Conservation (phyloP, 345 rosid genomes). For the Sapria himalayana region DNA sequence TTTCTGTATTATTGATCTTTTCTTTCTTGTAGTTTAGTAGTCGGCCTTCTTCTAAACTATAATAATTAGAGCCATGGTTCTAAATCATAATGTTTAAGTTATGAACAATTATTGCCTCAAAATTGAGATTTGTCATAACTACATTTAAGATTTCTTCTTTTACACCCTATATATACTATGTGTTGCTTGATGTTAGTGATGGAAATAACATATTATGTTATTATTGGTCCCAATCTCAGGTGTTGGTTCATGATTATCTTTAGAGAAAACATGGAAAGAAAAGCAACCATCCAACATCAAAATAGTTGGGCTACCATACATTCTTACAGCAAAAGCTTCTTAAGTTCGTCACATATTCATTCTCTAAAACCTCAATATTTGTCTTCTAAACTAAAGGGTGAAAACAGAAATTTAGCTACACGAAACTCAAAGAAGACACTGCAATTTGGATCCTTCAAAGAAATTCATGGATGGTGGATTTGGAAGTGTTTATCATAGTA, state of each 20-base stretch:
- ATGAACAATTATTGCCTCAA: too few relatives aligned
- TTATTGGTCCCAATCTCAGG: slow-evolving; percentile 8
- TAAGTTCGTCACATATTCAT: slow-evolving; percentile 18
- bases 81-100: too few relatives aligned
- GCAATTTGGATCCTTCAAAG: slow-evolving; percentile 11
- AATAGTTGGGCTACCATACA: slow-evolving; percentile 21
- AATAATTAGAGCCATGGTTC: too few relatives aligned
- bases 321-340: slow-evolving; percentile 24
- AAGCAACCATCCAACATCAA: slow-evolving; percentile 12
- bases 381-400: slow-evolving; percentile 20
- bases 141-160: too few relatives aligned
- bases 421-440: slow-evolving; percentile 14
- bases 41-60: too few relatives aligned
- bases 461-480: slow-evolving; percentile 18
- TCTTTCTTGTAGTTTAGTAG: too few relatives aligned
- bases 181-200: slow-evolving; percentile 23
- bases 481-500: slow-evolving; percentile 18
- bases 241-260: slow-evolving; percentile 7
- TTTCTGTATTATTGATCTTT: too few relatives aligned
- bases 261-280: slow-evolving; percentile 18
- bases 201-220: slow-evolving; percentile 10
- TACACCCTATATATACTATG: too few relatives aligned
- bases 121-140: too few relatives aligned
- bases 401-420: slow-evolving; percentile 10
- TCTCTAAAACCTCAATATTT: slow-evolving; percentile 28